phyloP scores from a whole-genome alignment of 345 rosid genomes.

The Dovyalis caffra region DNA sequence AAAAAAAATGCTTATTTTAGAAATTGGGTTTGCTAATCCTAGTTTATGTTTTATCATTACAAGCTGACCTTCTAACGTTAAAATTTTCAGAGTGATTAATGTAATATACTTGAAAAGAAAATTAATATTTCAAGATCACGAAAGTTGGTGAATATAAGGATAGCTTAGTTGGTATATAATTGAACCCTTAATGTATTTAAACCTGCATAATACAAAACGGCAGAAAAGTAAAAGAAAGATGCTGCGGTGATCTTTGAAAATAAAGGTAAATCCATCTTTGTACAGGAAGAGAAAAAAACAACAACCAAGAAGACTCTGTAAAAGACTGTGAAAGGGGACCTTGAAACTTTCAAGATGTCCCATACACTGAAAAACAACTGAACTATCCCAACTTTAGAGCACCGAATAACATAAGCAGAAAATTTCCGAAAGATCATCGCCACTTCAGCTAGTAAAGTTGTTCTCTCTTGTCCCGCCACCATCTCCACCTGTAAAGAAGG shows the following conservation, averaged over 20 bases:
- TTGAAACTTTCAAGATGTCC: slow-evolving; percentile 2
- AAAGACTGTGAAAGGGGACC: not conserved
- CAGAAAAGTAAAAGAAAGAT: not conserved
- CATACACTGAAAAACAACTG: not conserved
- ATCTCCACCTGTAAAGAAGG: slow-evolving; percentile 62
- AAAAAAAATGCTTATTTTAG: not conserved
- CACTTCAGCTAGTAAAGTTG: slow-evolving; percentile 44
- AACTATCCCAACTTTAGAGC: slow-evolving; percentile 26
- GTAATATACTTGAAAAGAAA: not conserved
- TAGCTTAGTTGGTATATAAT: not conserved
- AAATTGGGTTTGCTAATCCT: not conserved
- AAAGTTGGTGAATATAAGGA: not conserved
- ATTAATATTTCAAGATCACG: not conserved
- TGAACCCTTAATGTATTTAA: not conserved
- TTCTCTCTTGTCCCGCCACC: slow-evolving; percentile 66
- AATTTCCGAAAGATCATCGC: not conserved
- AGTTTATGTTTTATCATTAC: not conserved
- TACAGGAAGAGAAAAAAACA: slow-evolving; percentile 7
- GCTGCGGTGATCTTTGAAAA: not conserved
- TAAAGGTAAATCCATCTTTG: slow-evolving; percentile 18
- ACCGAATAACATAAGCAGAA: slow-evolving; percentile 2
- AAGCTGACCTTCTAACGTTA: not conserved
- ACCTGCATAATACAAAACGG: not conserved
- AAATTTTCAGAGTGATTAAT: not conserved
- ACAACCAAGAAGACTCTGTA: not conserved